Percentiles rank a stretch among this genome's conserved stretches.
Evolutionary conservation across 1,284 basidiomycete genomes (phyloP).

Genomic region (Phenoliferia sp.): DNA sequence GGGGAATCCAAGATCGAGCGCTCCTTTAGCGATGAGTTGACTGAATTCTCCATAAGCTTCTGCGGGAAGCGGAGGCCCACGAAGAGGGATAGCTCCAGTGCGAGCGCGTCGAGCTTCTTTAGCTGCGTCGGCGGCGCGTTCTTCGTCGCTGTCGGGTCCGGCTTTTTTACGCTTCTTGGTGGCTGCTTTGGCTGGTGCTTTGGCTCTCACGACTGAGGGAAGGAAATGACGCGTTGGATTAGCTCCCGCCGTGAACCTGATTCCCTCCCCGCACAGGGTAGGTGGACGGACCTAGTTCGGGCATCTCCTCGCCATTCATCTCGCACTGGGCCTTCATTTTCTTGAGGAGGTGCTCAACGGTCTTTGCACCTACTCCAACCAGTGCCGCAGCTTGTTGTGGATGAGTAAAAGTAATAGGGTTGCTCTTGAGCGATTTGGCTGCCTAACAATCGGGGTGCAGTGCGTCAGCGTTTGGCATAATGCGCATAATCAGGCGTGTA

Average conservation of each 20-base stretch:
- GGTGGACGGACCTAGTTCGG: slow-evolving; percentile 13
- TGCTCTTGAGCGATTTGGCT: slow-evolving; percentile 11
- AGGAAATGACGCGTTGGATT: background rate
- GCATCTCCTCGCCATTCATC: slow-evolving; percentile 5
- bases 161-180: slow-evolving; percentile 2
- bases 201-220: background rate
- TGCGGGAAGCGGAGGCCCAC: background rate
- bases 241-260: too few species aligned
- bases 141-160: background rate
- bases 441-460: slow-evolving; percentile 11
- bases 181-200: background rate
- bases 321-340: slow-evolving; percentile 10
- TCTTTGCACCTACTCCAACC: slow-evolving; percentile 13
- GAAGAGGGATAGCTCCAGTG: background rate
- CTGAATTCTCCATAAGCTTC: background rate
- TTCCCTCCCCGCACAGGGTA: background rate
- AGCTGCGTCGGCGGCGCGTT: background rate
- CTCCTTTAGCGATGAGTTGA: background rate
- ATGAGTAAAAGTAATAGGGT: slow-evolving; percentile 15
- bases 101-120: background rate
- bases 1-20: background rate
- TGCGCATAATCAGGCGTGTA: background rate
- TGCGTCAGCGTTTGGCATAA: background rate
- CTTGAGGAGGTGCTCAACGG: slow-evolving; percentile 6
- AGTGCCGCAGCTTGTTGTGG: slow-evolving; percentile 19